Evolutionary conservation across 2,329 filamentous ascomycete genomes (phyloP), one percentile per base, ranked within the genome.

Genomic region (Claviceps arundinis): DNA sequence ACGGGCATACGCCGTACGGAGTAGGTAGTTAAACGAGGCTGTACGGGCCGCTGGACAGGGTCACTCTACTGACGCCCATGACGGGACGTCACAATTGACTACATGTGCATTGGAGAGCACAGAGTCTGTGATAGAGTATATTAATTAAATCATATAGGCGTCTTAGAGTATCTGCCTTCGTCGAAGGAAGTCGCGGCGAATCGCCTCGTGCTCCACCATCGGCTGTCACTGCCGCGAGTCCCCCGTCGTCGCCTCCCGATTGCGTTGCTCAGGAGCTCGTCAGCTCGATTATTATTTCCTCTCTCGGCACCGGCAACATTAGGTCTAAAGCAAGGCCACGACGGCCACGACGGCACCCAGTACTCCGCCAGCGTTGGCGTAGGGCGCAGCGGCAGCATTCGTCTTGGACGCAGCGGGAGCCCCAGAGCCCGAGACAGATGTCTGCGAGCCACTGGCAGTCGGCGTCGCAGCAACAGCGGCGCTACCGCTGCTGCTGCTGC

Each of bases 321-420:
- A 11, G 5, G 37, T 50, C 37, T 51, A 54, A 7, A 54, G 41
- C 19, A 48, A 8, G 3, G 53, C 53, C 13, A 40, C 44, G 24
- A 52, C 30, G 19, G 53, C 53, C 47, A 50, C 16, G 7, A 46
- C 47, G 8, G 44, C 53, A 37, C 47, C 53, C 7, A 52, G 47
- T 24, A 52, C 24, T 24, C 50, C 46, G n/a, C 50, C 53, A 13
- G 47, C 50, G n/a, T 47, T 52, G 24, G 9, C 50, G 4, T 19
- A 14, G 13, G 44, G n/a, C 24, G 53, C 43, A 37, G 48, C 38
- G n/a, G 46, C 45, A 22, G 53, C 50, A 24, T 30, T 52, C 6
- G 54, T 51, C 14, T 47, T 52, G 22, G 51, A 52, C 26, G 51
- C 40, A 14, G 53, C 47, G 8, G 51, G 52, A 24, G 45, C 6